Evolutionary conservation across 495 filamentous ascomycete genomes (phyloP).

Genomic region (Lasiosphaeria ovina): DNA sequence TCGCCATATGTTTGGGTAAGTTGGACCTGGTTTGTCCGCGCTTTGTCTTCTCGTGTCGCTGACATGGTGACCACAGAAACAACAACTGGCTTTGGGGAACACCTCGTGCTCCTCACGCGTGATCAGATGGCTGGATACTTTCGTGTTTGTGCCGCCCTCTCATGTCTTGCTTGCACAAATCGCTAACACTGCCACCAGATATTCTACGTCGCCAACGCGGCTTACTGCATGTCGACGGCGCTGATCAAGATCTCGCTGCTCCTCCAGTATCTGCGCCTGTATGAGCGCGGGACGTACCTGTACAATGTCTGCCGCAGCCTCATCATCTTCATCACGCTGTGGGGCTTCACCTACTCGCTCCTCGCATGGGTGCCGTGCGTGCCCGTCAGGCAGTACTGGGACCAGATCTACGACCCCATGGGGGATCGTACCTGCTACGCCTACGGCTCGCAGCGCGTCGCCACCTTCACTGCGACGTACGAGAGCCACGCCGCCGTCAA

Average conservation of each 20-base stretch:
- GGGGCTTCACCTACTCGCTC: conserved; percentile 31
- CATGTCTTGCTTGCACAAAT: not conserved
- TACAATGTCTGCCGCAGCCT: conserved; percentile 19
- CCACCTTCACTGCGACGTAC: conserved; percentile 28
- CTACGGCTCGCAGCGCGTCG: conserved; percentile 25
- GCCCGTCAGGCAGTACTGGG: conserved; percentile 29
- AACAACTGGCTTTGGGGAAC: conserved; percentile 27
- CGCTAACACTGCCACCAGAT: not conserved
- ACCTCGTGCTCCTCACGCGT: conserved; percentile 19
- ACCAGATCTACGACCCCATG: not conserved
- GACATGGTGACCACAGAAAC: not conserved
- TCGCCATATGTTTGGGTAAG: conserved; percentile 19
- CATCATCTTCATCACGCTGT: conserved; percentile 27
- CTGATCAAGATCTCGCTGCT: conserved; percentile 37
- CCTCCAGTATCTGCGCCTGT: conserved; percentile 36
- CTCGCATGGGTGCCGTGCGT: conserved; percentile 37
- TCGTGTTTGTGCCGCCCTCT: not conserved
- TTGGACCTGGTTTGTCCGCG: not conserved
- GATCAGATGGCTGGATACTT: conserved; percentile 19
- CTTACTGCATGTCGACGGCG: conserved; percentile 29
- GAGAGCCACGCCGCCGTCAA: conserved; percentile 33
- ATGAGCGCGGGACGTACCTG: conserved; percentile 19
- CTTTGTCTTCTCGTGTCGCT: not conserved
- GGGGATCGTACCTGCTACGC: conserved; percentile 22
- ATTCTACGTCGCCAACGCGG: conserved; percentile 33